Percentiles rank a stretch among this genome's conserved stretches.
Conservation (phyloP, 2,329 filamentous ascomycete species). For the Cercospora sesami region DNA sequence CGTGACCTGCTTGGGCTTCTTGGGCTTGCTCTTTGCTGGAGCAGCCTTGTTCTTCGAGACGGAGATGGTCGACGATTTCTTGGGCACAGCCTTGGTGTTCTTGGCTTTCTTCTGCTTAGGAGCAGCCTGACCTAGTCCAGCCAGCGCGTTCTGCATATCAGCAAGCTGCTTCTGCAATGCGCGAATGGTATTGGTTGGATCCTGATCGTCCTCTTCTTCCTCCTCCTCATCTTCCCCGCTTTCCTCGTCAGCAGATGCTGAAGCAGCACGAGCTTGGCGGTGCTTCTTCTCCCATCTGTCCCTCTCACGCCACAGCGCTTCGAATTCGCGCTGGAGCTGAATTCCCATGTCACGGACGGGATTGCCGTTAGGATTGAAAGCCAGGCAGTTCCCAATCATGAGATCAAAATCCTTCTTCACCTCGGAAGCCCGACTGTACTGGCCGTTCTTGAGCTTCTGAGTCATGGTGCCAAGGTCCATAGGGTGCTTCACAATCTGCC, state of each 20-base stretch:
- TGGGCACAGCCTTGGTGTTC: conserved; percentile 28
- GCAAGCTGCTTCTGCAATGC: conserved; percentile 68
- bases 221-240: conserved; percentile 66
- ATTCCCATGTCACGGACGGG: conserved; percentile 71
- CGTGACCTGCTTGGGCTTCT: conserved; percentile 67
- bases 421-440: conserved; percentile 80
- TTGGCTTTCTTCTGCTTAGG: conserved; percentile 44
- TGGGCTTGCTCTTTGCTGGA: conserved; percentile 45
- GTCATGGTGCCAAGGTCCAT: conserved; percentile 90
- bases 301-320: conserved; percentile 74
- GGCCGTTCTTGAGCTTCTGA: conserved; percentile 71
- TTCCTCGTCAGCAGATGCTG: conserved; percentile 68
- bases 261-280: conserved; percentile 65
- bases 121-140: conserved; percentile 48
- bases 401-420: conserved; percentile 80
- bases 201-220: conserved; percentile 47
- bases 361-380: conserved; percentile 83
- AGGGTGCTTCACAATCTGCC: conserved; percentile 90
- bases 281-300: conserved; percentile 77
- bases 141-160: conserved; percentile 48
- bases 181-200: conserved; percentile 58
- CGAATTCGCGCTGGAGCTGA: conserved; percentile 72
- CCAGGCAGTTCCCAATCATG: conserved; percentile 86
- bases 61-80: conserved; percentile 24
- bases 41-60: conserved; percentile 46